Evolutionary conservation across 306 rosid genomes (phyloP), one percentile per base, ranked within the genome.

Genomic region (Gastrolobium villosum): DNA sequence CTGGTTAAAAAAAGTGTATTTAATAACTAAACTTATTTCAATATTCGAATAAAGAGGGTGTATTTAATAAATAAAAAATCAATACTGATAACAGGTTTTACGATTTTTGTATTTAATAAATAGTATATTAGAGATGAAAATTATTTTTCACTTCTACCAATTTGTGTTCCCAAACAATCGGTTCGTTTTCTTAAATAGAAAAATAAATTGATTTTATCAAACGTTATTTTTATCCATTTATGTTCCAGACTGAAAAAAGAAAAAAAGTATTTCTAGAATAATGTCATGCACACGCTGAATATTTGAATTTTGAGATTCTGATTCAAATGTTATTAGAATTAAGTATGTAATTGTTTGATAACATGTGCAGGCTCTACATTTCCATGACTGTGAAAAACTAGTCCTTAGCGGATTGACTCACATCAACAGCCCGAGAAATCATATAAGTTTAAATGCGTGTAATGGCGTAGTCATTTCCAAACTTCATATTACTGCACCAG

Each of bases 401-500:
- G 67, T 44, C 13, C 60, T 86, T 7, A 65, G 39, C 2, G 13
- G 68, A 36, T 13, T 86, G 61, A 70, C 63, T 3, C 54, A 68
- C 8, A 2, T 79, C 3, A 28, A 88, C 35, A 84, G 84, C 11
- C 84, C 88, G 0, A 80, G 11, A 77, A 71, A 75, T 59, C 90
- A 86, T 44, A 69, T 86, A 37, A 31, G 81, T 68, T 35, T 88
- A 34, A 32, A 4, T 5, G 14, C 3, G 4, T 79, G 85, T 48
- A 49, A 77, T 65, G 84, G 68, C 0, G 48, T 75, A 5, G 2
- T 0, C 0, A 15, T 88, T 6, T 68, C 78, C 1, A 0, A 65
- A 13, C 60, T 88, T 8, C 7, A 10, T 1, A 66, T 86, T 11
- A 30, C 2, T 45, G 90, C 92, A 9, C 92, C 92, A 1, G 40